Percentiles rank a stretch among this genome's conserved stretches.
These are phyloP conservation scores for Basidiobolus meristosporus DNA, from an alignment of 371 early-diverging fungal species.

Conservation along the genomic window DNA sequence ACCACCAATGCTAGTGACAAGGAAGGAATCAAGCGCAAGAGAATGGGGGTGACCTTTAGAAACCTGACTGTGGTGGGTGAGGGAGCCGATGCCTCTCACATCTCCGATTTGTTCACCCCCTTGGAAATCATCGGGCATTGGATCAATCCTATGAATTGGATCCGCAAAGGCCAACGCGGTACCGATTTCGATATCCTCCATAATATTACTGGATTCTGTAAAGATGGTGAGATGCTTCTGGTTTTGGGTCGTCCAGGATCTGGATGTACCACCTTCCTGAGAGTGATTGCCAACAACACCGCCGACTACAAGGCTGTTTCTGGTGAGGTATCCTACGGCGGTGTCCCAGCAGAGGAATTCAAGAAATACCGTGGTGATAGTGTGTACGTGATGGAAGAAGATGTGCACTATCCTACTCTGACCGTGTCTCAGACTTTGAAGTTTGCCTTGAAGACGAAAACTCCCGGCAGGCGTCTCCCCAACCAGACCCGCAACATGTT, in stretches of 20 bases:
- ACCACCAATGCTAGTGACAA: background rate
- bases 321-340: constrained; percentile 34
- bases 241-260: constrained; percentile 51
- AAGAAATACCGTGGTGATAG: constrained; percentile 27
- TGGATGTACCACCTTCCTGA: constrained; percentile 42
- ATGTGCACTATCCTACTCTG: constrained; percentile 38
- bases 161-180: background rate
- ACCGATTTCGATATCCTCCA: constrained; percentile 14
- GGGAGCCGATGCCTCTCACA: background rate
- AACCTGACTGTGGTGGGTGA: background rate
- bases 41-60: background rate
- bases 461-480: too few relatives aligned
- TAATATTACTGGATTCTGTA: constrained; percentile 30
- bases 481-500: too few relatives aligned
- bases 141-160: too few relatives aligned
- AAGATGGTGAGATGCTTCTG: constrained; percentile 47
- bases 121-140: too few relatives aligned
- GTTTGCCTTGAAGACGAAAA: too few relatives aligned
- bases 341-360: constrained; percentile 25
- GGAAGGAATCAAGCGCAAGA: background rate
- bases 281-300: constrained; percentile 38
- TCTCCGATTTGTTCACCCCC: background rate
- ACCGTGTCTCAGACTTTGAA: too few relatives aligned
- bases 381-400: constrained; percentile 46
- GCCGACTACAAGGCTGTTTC: constrained; percentile 23